These are phyloP conservation scores for Candida golubevii DNA, from an alignment of 805 yeast species.

Conservation along the genomic window DNA sequence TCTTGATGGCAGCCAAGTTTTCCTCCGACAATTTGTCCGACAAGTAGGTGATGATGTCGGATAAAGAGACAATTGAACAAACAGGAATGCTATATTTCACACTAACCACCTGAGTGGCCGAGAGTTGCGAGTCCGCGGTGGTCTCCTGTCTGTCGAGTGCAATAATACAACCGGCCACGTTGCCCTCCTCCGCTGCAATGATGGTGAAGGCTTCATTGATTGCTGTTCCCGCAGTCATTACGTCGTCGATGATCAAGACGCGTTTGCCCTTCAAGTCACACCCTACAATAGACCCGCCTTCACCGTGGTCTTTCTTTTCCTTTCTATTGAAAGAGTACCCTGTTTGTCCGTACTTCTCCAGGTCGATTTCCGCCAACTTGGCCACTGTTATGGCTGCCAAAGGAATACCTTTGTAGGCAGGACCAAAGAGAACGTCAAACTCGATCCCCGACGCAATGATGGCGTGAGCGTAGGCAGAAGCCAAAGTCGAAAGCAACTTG, in stretches of 20 bases:
- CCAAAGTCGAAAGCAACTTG: slow-evolving; percentile 69
- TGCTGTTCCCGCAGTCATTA: slow-evolving; percentile 98
- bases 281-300: slow-evolving; percentile 95
- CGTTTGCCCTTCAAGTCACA: slow-evolving; percentile 64
- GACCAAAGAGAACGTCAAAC: slow-evolving; percentile 91
- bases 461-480: slow-evolving; percentile 84
- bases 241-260: slow-evolving; percentile 89
- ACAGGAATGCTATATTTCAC: slow-evolving; percentile 78
- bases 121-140: slow-evolving; percentile 55
- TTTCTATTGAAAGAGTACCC: slow-evolving; percentile 96
- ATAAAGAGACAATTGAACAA: slow-evolving; percentile 68
- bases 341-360: slow-evolving; percentile 64
- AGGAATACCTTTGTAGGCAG: slow-evolving; percentile 97
- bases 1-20: slow-evolving; percentile 53
- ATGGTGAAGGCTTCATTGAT: slow-evolving; percentile 89
- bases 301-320: slow-evolving; percentile 97
- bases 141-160: slow-evolving; percentile 96
- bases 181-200: slow-evolving; percentile 64
- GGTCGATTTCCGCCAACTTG: slow-evolving; percentile 85
- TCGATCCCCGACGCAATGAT: slow-evolving; percentile 77
- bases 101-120: slow-evolving; percentile 81
- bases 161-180: slow-evolving; percentile 77
- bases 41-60: slow-evolving; percentile 67
- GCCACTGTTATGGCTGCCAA: slow-evolving; percentile 90
- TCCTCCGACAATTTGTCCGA: slow-evolving; percentile 52